Base-by-base conservation (phyloP, 2,329 filamentous ascomycete genomes). In the Aureobasidium subglaciale region DNA sequence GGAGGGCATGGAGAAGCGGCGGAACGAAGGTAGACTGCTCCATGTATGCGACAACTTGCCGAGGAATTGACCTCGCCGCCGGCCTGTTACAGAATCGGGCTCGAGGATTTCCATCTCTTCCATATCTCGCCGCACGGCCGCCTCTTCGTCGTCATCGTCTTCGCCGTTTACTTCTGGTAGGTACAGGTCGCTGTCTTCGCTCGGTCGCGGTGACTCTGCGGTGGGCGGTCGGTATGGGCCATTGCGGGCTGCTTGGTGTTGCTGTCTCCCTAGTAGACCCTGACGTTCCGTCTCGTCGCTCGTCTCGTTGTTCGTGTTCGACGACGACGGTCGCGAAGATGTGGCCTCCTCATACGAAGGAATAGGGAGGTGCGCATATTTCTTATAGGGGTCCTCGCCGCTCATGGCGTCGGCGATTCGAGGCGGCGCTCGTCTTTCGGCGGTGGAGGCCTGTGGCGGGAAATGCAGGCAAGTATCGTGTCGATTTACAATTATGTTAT, bases 41-140 rank as follows among this genome's bases (percentile, higher is more conserved):
- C 84, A 73, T 41, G 76, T 77, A 64, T 84, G 83, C 32, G 79
- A 79, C 61, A 82, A 76, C 56, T 73, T 75, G 59, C 70, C 69
- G 56, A 74, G 68, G 62, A 80, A 65, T 42, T 71, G 68, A 25
- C 73, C 70, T 58, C 61, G 54, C 27, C 61, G 58, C 25, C 57
- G 40, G n/a, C 37, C 50, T 34, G 54, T 59, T 43, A 42, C 56
- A 22, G 67, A 62, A 55, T 66, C 69, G 40, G 69, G 68, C 62
- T 95, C 90, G 64, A 90, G 81, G 38, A 95, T 82, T 63, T 95
- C 90, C 79, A 95, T 84, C 78, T 96, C 87, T 67, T 95, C 83
- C 75, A 97, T 86, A 71, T 93, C 88, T 62, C 86, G 81, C 60
- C 88, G 84, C 63, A 93, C 79, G 40, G 71, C 70, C 55, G 65